Evolutionary conservation across 208 protist species (phyloP).

Genomic region (Leishmania tarentolae): DNA sequence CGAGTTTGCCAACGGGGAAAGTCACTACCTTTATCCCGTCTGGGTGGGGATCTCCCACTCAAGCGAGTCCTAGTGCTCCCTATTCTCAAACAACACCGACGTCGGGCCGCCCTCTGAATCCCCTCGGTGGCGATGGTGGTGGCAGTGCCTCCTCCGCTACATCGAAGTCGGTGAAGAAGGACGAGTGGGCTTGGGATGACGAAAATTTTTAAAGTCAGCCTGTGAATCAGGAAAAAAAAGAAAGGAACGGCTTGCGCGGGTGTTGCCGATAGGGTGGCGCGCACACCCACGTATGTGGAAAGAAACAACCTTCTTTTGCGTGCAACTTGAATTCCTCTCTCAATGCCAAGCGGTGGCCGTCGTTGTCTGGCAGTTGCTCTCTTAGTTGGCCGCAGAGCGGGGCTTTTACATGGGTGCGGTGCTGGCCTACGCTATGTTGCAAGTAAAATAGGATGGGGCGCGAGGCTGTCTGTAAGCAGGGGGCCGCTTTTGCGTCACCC

Average conservation of each 20-base stretch:
- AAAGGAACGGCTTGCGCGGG: too few species aligned
- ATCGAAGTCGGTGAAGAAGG: constrained; percentile 20
- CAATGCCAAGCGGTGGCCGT: neutral
- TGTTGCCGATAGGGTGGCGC: neutral
- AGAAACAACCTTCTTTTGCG: too few species aligned
- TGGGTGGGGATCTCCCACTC: neutral
- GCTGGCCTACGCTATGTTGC: neutral
- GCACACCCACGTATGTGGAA: neutral
- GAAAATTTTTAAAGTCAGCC: neutral
- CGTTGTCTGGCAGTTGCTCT: neutral
- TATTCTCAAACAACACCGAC: neutral
- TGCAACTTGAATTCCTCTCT: neutral
- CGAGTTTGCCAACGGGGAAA: neutral
- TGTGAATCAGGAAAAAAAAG: neutral
- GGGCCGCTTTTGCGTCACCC: neutral
- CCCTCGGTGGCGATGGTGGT: constrained; percentile 1
- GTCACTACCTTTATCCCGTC: neutral
- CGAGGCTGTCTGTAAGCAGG: neutral
- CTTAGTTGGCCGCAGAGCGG: neutral
- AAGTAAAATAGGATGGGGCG: too few species aligned
- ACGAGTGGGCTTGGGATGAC: constrained; percentile 62
- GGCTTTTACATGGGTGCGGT: neutral
- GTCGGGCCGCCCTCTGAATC: constrained; percentile 10
- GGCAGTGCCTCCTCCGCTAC: neutral
- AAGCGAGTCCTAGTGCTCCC: neutral